These are phyloP conservation scores for Exserohilum turcica DNA, from an alignment of 2,329 filamentous ascomycete genomes.

Conservation along the genomic window DNA sequence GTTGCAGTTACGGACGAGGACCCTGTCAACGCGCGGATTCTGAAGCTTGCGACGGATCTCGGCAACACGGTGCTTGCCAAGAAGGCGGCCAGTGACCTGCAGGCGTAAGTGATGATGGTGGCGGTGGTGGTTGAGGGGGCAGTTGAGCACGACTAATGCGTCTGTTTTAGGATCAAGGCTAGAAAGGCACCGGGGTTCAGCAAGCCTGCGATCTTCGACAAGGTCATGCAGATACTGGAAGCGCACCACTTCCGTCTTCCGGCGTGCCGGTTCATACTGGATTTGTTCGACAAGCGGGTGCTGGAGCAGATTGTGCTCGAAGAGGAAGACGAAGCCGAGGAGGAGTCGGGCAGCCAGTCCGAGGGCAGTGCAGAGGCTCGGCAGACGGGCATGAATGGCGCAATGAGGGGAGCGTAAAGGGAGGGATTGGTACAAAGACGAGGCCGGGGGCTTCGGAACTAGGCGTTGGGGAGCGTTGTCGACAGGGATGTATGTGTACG, in stretches of 20 bases:
- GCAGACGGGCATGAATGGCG: slow-evolving; percentile 22
- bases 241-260: slow-evolving; percentile 86
- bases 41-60: slow-evolving; percentile 84
- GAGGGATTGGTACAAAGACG: slow-evolving; percentile 10
- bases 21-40: slow-evolving; percentile 71
- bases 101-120: slow-evolving; percentile 53
- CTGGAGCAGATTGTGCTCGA: slow-evolving; percentile 83
- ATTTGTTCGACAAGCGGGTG: slow-evolving; percentile 91
- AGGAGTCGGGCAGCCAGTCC: slow-evolving; percentile 43
- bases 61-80: slow-evolving; percentile 94
- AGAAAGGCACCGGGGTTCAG: slow-evolving; percentile 77
- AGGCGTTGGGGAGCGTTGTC: slow-evolving; percentile 24
- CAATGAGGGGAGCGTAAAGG: slow-evolving; percentile 21
- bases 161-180: slow-evolving; percentile 66
- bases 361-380: slow-evolving; percentile 40
- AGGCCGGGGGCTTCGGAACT: slow-evolving; percentile 9
- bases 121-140: neutral
- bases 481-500: slow-evolving; percentile 3
- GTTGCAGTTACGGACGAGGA: slow-evolving; percentile 66
- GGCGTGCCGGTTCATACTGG: slow-evolving; percentile 86
- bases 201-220: slow-evolving; percentile 78
- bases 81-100: slow-evolving; percentile 80
- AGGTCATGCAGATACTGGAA: slow-evolving; percentile 83
- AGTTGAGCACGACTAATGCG: slow-evolving; percentile 19
- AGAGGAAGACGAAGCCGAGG: slow-evolving; percentile 59